Evolutionary conservation across 2,329 filamentous ascomycete species (phyloP).

Genomic region (Pezicula radicicola): DNA sequence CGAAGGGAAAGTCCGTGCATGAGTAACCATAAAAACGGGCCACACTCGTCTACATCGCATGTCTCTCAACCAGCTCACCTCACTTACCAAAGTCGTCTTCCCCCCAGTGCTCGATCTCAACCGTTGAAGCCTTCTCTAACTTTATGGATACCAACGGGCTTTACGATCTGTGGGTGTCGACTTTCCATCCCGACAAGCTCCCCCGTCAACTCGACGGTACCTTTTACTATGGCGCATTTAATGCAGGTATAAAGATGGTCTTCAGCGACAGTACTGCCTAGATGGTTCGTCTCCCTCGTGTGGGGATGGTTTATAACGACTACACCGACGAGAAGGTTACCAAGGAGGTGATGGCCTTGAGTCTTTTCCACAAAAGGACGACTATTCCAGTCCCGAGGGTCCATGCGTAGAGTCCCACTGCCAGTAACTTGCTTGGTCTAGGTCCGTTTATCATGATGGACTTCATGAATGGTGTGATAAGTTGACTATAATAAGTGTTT

Average conservation of each 20-base stretch:
- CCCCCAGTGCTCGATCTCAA: neutral
- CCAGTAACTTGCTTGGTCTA: constrained; percentile 22
- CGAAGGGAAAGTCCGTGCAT: no score
- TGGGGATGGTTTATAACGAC: constrained; percentile 17
- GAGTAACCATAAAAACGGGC: no score
- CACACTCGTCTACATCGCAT: no score
- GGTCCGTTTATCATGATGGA: constrained; percentile 29
- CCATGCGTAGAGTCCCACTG: constrained; percentile 21
- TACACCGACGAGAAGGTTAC: constrained; percentile 13
- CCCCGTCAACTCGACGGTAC: constrained; percentile 28
- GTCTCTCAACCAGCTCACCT: no score
- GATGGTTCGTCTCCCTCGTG: constrained; percentile 11
- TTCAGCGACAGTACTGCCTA: constrained; percentile 20
- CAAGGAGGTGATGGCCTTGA: constrained; percentile 8
- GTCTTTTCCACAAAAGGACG: constrained; percentile 1
- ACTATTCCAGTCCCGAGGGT: constrained; percentile 12
- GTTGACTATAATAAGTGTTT: neutral
- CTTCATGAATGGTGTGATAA: constrained; percentile 6
- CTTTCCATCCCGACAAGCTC: constrained; percentile 30
- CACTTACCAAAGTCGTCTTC: no score
- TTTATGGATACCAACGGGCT: neutral
- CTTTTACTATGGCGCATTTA: constrained; percentile 31
- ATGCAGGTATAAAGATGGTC: constrained; percentile 30
- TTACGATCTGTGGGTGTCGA: constrained; percentile 26
- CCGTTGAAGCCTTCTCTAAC: neutral